Base-by-base conservation (phyloP, 2,329 filamentous ascomycete genomes). In the Alternaria gaisen region DNA sequence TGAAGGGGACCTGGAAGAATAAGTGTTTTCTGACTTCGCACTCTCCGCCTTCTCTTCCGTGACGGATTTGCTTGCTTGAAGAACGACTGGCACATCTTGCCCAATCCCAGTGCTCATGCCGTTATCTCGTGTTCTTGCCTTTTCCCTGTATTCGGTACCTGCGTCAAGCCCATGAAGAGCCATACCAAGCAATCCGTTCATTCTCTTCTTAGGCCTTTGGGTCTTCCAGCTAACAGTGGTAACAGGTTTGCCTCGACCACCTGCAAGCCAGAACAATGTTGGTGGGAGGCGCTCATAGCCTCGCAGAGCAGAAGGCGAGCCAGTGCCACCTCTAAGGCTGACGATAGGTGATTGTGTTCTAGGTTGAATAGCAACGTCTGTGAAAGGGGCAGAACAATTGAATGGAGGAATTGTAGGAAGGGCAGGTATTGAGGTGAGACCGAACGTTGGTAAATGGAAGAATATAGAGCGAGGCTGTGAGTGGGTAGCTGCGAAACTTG, bases 241-340 rank as follows among this genome's bases (percentile, higher is more conserved):
- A 0, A 70, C 53, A 1, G 68, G 51, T 9, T 55, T 53, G 0
- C 65, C 66, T 2, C 43, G 66, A 0, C 69, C 70, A 8, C 75
- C 75, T 3, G 72, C 72, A 1, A 77, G 66, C 56, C 64, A 75
- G 38, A 62, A 72, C 0, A 76, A 50, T 0, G 38, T 61, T 16
- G 59, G 40, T 4, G 71, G 72, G 3, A 74, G 38, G 1, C 44
- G 53, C 5, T 68, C 58, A 3, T 53, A n/a, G 26, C 66, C 59
- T 26, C 30, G 18, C 8, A 61, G 20, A 3, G 26, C 38, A 9
- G 42, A 52, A 28, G 56, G 30, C 4, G 58, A 54, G 3, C 51
- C 59, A 1, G 60, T 67, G n/a, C 71, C 70, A 36, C 70, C 72
- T 56, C 71, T 53, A 1, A 73, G 61, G 24, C 52, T 34, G 9